Base-by-base conservation (phyloP, 306 rosid genomes). In the Lathyrus sativus region DNA sequence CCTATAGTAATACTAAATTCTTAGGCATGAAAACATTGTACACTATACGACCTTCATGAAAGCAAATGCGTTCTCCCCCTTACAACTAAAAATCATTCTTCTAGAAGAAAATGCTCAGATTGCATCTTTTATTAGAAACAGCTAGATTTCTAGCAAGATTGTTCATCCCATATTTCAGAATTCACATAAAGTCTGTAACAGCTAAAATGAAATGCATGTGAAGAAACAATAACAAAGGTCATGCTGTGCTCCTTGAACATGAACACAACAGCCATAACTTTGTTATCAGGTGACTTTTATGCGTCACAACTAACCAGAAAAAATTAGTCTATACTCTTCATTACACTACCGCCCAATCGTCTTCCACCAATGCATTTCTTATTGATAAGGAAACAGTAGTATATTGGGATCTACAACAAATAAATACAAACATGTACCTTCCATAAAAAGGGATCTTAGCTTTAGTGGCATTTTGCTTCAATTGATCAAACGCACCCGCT, bases 401-500 rank as follows among this genome's bases (percentile, higher is more conserved):
- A 50, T 35, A 59, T 53, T 38, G 12, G 18, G 61, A 45, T 54
- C 38, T 54, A 24, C 19, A 46, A 61, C 45, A 18, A 46, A 61
- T 46, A 19, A 69, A 41, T 4, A 45, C n/a, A 50, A 72, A 58
- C 28, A 11, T 62, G 65, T 82, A 91, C 96, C 97, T 93, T 74
- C 97, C 98, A 60, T 90, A 93, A 70, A 93, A 90, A 48, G 97
- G 98, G 68, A 93, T 88, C 78, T 93, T 90, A 14, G 96, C 95
- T 82, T 90, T 88, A 15, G 91, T 90, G 0, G 96, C 96, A 70
- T 92, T 92, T 78, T 92, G 96, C 83, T 87, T 92, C 84, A 92
- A 71, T 66, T 92, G 98, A 86, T 89, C 98, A 83, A 92, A 92
- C 7, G 98, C 98, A 75, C 96, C 98, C 35, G 98, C 98, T 78